phyloP scores from a whole-genome alignment of 805 yeast genomes.

The Soucietia sequanensis region DNA sequence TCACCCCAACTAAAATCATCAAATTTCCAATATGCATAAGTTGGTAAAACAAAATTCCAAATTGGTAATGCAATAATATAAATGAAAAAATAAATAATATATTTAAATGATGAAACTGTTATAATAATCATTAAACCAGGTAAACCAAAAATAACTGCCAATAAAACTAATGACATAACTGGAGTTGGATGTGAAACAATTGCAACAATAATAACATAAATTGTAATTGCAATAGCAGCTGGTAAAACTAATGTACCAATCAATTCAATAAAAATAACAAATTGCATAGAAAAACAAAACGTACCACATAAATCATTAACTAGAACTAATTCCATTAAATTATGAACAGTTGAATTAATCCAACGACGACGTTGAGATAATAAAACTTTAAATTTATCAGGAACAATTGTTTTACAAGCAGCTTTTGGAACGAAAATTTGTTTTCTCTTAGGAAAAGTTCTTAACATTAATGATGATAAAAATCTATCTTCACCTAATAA shows the following conservation, averaged over 20 bases:
- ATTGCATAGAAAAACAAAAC: slow-evolving; percentile 93
- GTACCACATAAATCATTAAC: slow-evolving; percentile 91
- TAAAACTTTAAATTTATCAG: slow-evolving; percentile 72
- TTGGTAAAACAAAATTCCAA: slow-evolving; percentile 88
- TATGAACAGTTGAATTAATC: slow-evolving; percentile 94
- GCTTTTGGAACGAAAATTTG: slow-evolving; percentile 88
- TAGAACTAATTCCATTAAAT: slow-evolving; percentile 79
- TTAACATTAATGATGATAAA: slow-evolving; percentile 79
- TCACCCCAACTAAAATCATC: slow-evolving; percentile 98
- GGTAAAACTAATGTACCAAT: slow-evolving; percentile 88
- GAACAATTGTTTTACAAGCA: slow-evolving; percentile 89
- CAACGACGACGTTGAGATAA: slow-evolving; percentile 94
- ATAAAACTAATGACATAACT: slow-evolving; percentile 66
- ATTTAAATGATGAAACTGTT: slow-evolving; percentile 72
- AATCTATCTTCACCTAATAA: slow-evolving; percentile 89
- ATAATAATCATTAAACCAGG: slow-evolving; percentile 81
- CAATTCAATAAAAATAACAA: slow-evolving; percentile 78
- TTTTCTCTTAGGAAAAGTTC: slow-evolving; percentile 85
- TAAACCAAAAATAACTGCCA: slow-evolving; percentile 77
- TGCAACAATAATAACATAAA: slow-evolving; percentile 73
- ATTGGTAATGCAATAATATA: slow-evolving; percentile 83
- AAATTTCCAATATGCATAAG: slow-evolving; percentile 90
- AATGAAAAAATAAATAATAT: slow-evolving; percentile 74
- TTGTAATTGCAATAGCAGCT: slow-evolving; percentile 78
- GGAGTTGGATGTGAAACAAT: slow-evolving; percentile 77